Evolutionary conservation across 257 asterid species (phyloP), one percentile per base, ranked within the genome.

Genomic region (Handroanthus guayacan): DNA sequence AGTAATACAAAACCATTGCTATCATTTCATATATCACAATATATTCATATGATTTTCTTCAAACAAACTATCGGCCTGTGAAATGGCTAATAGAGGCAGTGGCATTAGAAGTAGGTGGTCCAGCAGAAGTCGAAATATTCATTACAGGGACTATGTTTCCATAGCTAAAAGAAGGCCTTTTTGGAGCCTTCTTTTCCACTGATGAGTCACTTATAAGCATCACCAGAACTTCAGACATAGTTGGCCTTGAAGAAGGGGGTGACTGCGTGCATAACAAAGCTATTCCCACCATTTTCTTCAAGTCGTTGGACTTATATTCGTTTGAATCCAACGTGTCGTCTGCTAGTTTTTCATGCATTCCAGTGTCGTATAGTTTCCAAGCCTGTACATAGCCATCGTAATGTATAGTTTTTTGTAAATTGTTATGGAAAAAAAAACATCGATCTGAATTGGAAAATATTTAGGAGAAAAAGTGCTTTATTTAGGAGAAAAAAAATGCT

Each of bases 251-350:
- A n/a, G 92, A 81, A 34, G 94, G 74, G 9, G 95, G 91, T 4
- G 97, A 87, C 17, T 91, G 97, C 11, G 92, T 89, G 80, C 98
- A 91, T 1, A 73, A 17, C 78, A 93, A 34, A 14, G 90, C 97
- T 3, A 91, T 87, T 79, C 91, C 97, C 17, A 91, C 67, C 47
- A 91, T 25, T 83, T 84, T 93, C 88, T 86, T 90, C 85, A 81
- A 67, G 1, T 93, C 97, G 52, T 87, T 87, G 0, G 70, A 38
- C 0, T 41, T 79, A 39, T 78, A 91, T 6, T 89, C 92, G 5
- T 44, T 79, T 0, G 81, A 39, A 14, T 91, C 94, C 78, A 91
- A 55, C 6, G 90, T 73, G 78, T 86, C 87, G 13, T 93, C 98
- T 11, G 84, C 94, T 78, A 93, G 75, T 50, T 79, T 79, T 44